A percentile compares a stretch with the other conserved stretches of the same genome.
Evolutionary conservation across 2,329 filamentous ascomycete species (phyloP).

Genomic region (Epichloe glyceriae): DNA sequence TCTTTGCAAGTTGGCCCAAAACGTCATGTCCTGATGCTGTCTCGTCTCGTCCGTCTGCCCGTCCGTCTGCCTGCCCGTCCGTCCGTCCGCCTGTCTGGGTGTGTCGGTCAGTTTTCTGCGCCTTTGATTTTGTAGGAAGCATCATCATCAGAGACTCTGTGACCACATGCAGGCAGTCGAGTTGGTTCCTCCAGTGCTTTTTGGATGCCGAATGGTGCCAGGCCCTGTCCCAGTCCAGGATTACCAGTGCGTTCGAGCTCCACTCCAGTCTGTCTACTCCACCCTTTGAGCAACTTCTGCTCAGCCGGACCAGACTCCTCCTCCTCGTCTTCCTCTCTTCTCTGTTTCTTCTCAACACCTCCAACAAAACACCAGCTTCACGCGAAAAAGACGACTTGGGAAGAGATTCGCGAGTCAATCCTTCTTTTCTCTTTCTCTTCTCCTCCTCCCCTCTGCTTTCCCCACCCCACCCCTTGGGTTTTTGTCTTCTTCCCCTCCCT

Average conservation of each 20-base stretch:
- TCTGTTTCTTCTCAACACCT: conserved; percentile 8
- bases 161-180: too few relatives aligned
- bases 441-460: conserved; percentile 5
- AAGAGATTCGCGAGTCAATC: conserved; percentile 7
- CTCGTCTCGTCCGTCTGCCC: too few relatives aligned
- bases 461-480: not conserved
- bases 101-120: not conserved
- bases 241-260: not conserved
- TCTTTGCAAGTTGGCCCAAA: not conserved
- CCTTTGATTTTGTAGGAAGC: too few relatives aligned
- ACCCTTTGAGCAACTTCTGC: conserved; percentile 4
- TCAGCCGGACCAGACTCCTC: conserved; percentile 3
- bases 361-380: not conserved
- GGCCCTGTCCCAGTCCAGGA: not conserved
- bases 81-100: not conserved
- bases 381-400: conserved; percentile 5
- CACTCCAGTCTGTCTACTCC: conserved; percentile 2
- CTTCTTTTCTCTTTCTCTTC: conserved; percentile 9
- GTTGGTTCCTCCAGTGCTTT: not conserved
- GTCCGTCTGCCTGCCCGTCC: too few relatives aligned
- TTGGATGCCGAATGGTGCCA: not conserved
- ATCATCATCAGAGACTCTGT: too few relatives aligned
- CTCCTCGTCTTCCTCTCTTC: conserved; percentile 9
- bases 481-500: conserved; percentile 2
- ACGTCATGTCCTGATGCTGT: not conserved